Evolutionary conservation across 805 yeast species (phyloP), one percentile per base, ranked within the genome.

Genomic region (Wickerhamiella allomyrinae): DNA sequence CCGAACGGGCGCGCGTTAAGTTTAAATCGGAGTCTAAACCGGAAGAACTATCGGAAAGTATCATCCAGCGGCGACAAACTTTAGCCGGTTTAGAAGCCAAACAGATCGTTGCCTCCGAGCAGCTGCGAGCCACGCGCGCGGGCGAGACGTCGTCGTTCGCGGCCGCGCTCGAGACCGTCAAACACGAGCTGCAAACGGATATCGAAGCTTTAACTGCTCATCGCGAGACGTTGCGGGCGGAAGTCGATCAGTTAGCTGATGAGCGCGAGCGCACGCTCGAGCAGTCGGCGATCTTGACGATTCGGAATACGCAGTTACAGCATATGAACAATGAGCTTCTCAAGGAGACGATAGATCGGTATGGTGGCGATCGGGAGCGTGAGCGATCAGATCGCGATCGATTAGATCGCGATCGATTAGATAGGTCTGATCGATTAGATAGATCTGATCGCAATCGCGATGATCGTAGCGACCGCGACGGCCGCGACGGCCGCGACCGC

Each of bases 161-260:
- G 11, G 69, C 66, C 38, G 68, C 62, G 15, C 61, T 85, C 47
- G 67, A 61, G 23, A 46, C 51, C 0, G 69, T 70, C 37, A 77
- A 71, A 58, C 64, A 61, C 25, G 57, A 60, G 14, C 58, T 84
- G 40, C 61, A 59, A 37, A 46, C 50, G 14, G 83, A 77, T 3
- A 34, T 41, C 15, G 37, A 35, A 13, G 37, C 29, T 6, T 27
- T 40, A 17, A 20, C 42, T 5, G 13, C 25, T 19, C 21, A 25
- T 29, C 39, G 41, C 13, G 45, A 34, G 14, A 29, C 45, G 13
- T 51, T 63, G 38, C 21, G 42, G n/a, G 57, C 43, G 24, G 65
- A 62, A 35, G 54, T 53, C 34, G 39, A 42, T 17, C 48, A 53
- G 29, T 53, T 62, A 13, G 42, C 49, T 34, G 46, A 47, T 24